phyloP scores from a whole-genome alignment of 768 basidiomycete genomes.

The Boletus rubropictus region DNA sequence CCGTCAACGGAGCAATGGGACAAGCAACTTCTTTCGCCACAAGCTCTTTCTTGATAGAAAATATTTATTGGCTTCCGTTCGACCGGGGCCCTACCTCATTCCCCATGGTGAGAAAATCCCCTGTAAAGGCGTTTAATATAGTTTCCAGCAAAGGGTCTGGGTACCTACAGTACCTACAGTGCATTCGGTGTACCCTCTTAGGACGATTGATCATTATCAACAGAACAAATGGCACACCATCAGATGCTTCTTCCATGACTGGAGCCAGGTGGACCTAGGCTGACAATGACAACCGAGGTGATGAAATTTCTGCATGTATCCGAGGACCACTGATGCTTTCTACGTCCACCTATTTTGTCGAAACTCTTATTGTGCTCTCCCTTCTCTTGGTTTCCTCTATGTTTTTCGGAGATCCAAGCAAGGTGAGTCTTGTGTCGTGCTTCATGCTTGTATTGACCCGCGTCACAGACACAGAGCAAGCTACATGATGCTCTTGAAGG shows the following conservation, averaged over 20 bases:
- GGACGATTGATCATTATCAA: too few species aligned
- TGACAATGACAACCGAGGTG: too few species aligned
- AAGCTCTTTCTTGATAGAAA: not conserved
- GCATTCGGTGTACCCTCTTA: too few species aligned
- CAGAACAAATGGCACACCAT: too few species aligned
- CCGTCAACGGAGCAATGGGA: not conserved
- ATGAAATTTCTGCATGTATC: too few species aligned
- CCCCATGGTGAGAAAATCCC: not conserved
- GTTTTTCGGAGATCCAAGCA: constrained; percentile 37
- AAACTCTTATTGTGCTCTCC: constrained; percentile 9
- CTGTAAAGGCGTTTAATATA: too few species aligned
- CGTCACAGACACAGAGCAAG: constrained; percentile 61
- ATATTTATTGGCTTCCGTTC: not conserved
- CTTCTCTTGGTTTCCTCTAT: constrained; percentile 11
- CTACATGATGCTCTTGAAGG: constrained; percentile 53
- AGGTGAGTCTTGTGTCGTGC: constrained; percentile 39
- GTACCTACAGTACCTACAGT: too few species aligned
- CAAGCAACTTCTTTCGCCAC: too few species aligned
- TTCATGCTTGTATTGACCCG: constrained; percentile 89
- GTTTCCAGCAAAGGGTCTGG: too few species aligned
- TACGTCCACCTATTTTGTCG: not conserved
- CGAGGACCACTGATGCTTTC: not conserved
- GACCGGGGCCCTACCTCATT: too few species aligned
- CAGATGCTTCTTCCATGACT: too few species aligned
- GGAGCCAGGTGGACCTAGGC: too few species aligned